Evolutionary conservation across 106 monocot genomes (phyloP).

Genomic region (Cymbidium sinense): DNA sequence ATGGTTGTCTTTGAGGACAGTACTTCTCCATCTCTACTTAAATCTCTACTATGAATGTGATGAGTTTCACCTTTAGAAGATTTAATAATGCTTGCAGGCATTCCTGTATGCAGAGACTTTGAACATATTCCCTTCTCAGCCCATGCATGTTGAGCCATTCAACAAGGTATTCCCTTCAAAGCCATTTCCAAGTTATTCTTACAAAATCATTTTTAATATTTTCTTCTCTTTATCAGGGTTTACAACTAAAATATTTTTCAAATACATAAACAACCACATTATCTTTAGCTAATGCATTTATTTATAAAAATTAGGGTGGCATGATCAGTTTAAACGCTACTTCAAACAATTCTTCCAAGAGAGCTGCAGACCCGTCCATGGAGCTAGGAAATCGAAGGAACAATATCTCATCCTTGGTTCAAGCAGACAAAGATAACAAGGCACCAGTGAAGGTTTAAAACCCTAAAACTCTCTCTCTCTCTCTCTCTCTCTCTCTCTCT

Average conservation of each 20-base stretch:
- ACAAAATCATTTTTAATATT: neutral
- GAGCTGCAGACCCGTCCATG: slow-evolving; percentile 38
- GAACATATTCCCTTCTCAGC: slow-evolving; percentile 87
- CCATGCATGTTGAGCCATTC: slow-evolving; percentile 75
- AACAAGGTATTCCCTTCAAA: slow-evolving; percentile 42
- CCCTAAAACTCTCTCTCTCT: slow-evolving; percentile 7
- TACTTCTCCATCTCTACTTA: neutral
- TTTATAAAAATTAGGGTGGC: slow-evolving; percentile 20
- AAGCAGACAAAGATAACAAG: slow-evolving; percentile 42
- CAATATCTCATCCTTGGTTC: slow-evolving; percentile 9
- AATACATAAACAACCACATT: too few species aligned
- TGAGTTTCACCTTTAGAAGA: slow-evolving; percentile 21
- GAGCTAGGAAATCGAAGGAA: slow-evolving; percentile 27
- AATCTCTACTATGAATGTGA: neutral
- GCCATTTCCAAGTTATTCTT: neutral
- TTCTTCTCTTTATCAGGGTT: neutral
- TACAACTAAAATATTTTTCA: neutral
- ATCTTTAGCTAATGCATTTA: neutral
- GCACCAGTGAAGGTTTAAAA: slow-evolving; percentile 13
- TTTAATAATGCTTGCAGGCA: slow-evolving; percentile 42
- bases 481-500: slow-evolving; percentile 6
- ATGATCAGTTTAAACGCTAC: slow-evolving; percentile 36
- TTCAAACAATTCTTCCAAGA: slow-evolving; percentile 28
- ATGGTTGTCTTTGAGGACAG: too few species aligned
- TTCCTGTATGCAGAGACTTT: slow-evolving; percentile 82